Evolutionary conservation across 345 rosid species (phyloP).

Genomic region (Salix brachista): DNA sequence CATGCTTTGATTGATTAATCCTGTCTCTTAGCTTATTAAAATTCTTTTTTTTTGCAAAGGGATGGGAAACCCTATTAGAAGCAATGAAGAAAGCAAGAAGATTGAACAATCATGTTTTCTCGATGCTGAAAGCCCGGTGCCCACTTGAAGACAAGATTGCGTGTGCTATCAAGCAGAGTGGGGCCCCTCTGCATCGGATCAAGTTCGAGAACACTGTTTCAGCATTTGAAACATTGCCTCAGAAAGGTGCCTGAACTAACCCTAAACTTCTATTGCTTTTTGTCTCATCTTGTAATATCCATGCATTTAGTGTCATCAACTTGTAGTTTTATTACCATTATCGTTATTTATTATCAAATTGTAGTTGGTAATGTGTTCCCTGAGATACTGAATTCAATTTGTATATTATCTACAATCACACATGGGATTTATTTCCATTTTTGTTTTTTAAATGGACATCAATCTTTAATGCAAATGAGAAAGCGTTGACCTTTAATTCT

Average conservation of each 20-base stretch:
- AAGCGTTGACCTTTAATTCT: neutral
- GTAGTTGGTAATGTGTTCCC: neutral
- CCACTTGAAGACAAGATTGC: conserved; percentile 95
- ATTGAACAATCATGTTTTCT: conserved; percentile 93
- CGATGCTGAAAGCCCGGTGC: conserved; percentile 96
- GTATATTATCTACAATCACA: neutral
- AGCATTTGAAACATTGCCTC: conserved; percentile 95
- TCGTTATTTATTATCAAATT: neutral
- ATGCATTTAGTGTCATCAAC: neutral
- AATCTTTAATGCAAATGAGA: neutral
- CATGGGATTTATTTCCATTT: neutral
- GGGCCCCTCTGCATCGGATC: conserved; percentile 82
- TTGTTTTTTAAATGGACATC: neutral
- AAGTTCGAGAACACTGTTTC: conserved; percentile 94
- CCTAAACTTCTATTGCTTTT: conserved; percentile 1
- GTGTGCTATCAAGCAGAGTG: conserved; percentile 95
- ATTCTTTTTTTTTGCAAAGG: conserved; percentile 36
- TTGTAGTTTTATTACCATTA: neutral
- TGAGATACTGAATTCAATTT: neutral
- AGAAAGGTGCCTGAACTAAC: conserved; percentile 56
- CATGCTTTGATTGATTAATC: neutral
- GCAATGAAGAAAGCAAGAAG: conserved; percentile 98
- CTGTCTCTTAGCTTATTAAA: neutral
- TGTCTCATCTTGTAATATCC: neutral
- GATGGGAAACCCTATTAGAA: conserved; percentile 85